Conservation (phyloP, 345 rosid species). For the Angophora floribunda region DNA sequence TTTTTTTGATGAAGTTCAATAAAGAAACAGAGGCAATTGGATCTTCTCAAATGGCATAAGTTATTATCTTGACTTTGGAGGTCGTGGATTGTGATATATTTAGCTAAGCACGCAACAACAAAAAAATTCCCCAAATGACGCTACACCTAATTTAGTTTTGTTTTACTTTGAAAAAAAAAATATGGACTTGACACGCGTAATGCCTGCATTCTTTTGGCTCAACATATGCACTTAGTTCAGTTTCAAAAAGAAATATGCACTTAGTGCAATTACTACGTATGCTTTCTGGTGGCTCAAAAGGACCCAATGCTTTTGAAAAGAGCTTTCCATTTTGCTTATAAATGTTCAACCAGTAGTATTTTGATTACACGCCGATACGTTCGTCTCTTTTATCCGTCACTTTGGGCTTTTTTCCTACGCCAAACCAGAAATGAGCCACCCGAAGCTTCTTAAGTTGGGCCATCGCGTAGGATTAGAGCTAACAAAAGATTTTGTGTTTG, state of each 20-base stretch:
- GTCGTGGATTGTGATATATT: background rate
- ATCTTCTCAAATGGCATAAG: background rate
- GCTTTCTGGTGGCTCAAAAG: background rate
- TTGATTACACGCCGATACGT: background rate
- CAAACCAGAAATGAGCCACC: background rate
- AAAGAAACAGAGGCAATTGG: background rate
- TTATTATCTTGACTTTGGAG: background rate
- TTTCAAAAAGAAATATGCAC: background rate
- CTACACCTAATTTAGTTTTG: background rate
- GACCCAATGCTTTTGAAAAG: background rate
- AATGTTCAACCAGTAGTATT: background rate
- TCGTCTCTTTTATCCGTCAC: background rate
- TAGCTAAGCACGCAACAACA: background rate
- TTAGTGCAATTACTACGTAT: background rate
- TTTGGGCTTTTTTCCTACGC: background rate
- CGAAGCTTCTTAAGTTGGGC: background rate
- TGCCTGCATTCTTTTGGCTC: background rate
- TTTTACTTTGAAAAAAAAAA: background rate
- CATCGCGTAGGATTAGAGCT: background rate
- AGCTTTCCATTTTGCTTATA: background rate
- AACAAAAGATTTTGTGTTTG: background rate
- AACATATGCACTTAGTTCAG: background rate
- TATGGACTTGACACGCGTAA: background rate
- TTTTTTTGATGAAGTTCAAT: background rate
- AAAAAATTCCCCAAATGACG: background rate